A percentile compares a stretch with the other conserved stretches of the same genome.
These are phyloP conservation scores for Fraxinus platypoda DNA, from an alignment of 305 asterid genomes.

Conservation along the genomic window DNA sequence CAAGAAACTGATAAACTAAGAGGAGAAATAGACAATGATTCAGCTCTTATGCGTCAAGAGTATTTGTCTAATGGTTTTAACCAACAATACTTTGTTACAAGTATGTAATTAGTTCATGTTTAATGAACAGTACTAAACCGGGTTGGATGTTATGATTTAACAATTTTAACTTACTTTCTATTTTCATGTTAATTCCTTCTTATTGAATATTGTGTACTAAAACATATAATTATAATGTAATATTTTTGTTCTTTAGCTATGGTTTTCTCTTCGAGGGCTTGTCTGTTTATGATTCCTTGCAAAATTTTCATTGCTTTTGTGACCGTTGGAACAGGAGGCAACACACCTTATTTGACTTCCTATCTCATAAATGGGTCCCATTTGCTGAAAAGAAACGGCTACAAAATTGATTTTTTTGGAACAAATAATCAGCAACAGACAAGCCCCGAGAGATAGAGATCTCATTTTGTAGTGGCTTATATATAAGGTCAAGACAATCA, in stretches of 20 bases:
- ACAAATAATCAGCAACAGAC: too few species aligned
- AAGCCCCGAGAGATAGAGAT: background rate
- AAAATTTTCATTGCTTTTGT: too few species aligned
- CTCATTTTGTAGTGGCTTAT: background rate
- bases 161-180: background rate
- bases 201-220: background rate
- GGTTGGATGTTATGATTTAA: background rate
- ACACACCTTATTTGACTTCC: too few species aligned
- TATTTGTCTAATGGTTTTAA: conserved; percentile 42
- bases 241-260: background rate
- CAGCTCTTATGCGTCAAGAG: conserved; percentile 44
- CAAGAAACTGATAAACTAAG: conserved; percentile 42
- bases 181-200: background rate
- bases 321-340: too few species aligned
- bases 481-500: conserved; percentile 42
- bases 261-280: background rate
- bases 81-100: conserved; percentile 51
- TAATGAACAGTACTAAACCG: background rate
- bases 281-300: too few species aligned
- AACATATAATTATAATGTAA: background rate
- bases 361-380: too few species aligned
- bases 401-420: too few species aligned
- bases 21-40: conserved; percentile 35
- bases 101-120: conserved; percentile 18
- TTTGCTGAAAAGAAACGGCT: too few species aligned